Evolutionary conservation across 495 filamentous ascomycete species (phyloP), one percentile per base, ranked within the genome.

Genomic region (Hyaloscypha finlandica): DNA sequence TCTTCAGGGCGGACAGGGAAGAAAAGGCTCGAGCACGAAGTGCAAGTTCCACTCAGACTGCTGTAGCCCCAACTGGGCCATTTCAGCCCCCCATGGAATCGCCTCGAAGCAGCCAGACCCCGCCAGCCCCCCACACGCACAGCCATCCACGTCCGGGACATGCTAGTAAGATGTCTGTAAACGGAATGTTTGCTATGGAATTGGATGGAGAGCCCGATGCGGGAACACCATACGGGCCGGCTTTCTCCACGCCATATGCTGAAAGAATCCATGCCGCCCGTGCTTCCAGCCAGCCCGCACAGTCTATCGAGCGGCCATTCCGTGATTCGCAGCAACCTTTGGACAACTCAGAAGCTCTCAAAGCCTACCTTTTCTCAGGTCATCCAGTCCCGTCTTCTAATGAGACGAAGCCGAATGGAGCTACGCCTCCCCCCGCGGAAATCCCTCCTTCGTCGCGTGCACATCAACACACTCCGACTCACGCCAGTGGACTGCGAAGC

Each of bases 1-100:
- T 98, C 68, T 97, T 98, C 81, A 89, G 88, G 64, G 92, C 92
- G 51, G 90, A 96, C 70, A 84, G 89, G 52, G 88, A 90, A 66
- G 89, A 93, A 71, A 90, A 87, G 73, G 89, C 88, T 42, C 80
- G 85, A 66, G 80, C 79, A 66, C 83, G 76, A 68, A 76, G 76
- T 77, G 83, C 79, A 71, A 88, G 76, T 67, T 64, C 68, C 37
- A 20, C 64, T 52, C 69, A 71, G 14, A 59, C 33, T 32, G 30
- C 66, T 32, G 55, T 32, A 31, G 11, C 66, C 3, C 59, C 62
- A 48, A 69, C 75, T 4, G 69, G 74, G 4, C 75, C 79, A 0
- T 79, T 77, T 56, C 83, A 73, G 2, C 76, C 78, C 29, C 76
- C 77, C 12, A 56, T 70, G 3, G 31, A 74, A 71, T 61, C 61